These are phyloP conservation scores for Zelonia costaricensis DNA, from an alignment of 208 protist species.

Conservation along the genomic window DNA sequence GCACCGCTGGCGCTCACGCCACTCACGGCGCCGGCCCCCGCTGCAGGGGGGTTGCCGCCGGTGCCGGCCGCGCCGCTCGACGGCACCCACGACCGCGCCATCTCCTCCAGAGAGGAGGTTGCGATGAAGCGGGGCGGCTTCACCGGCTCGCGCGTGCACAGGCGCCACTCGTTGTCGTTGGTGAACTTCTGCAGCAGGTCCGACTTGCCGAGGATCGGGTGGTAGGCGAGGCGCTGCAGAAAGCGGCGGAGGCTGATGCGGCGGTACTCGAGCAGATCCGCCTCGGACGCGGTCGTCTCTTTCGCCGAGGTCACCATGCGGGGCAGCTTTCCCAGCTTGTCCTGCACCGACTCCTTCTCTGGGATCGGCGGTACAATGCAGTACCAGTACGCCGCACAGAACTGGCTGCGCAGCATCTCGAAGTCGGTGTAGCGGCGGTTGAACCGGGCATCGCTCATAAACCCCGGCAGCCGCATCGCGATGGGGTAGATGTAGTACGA, in stretches of 20 bases:
- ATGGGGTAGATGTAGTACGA: constrained; percentile 85
- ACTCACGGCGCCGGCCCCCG: background rate
- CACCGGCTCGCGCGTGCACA: constrained; percentile 42
- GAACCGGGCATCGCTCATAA: constrained; percentile 36
- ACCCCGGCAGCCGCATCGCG: constrained; percentile 35
- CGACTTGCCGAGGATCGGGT: constrained; percentile 57
- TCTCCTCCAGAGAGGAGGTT: constrained; percentile 30
- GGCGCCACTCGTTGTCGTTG: constrained; percentile 74
- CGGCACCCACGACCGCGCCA: constrained; percentile 21
- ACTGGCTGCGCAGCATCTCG: constrained; percentile 68
- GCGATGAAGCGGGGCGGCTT: constrained; percentile 36
- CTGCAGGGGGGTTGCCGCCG: background rate
- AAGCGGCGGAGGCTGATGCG: constrained; percentile 76
- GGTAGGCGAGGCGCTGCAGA: constrained; percentile 71
- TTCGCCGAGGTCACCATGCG: constrained; percentile 22
- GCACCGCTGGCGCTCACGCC: constrained; percentile 15
- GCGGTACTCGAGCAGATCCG: constrained; percentile 71
- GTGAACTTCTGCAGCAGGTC: constrained; percentile 76
- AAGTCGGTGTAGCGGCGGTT: constrained; percentile 91
- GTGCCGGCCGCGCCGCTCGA: background rate
- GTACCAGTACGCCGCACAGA: constrained; percentile 65
- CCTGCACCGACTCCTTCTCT: constrained; percentile 80
- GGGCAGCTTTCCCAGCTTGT: constrained; percentile 57
- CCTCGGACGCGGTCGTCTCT: constrained; percentile 26
- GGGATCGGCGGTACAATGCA: constrained; percentile 90